Evolutionary conservation across 257 asterid species (phyloP).

Genomic region (Lycium barbarum): DNA sequence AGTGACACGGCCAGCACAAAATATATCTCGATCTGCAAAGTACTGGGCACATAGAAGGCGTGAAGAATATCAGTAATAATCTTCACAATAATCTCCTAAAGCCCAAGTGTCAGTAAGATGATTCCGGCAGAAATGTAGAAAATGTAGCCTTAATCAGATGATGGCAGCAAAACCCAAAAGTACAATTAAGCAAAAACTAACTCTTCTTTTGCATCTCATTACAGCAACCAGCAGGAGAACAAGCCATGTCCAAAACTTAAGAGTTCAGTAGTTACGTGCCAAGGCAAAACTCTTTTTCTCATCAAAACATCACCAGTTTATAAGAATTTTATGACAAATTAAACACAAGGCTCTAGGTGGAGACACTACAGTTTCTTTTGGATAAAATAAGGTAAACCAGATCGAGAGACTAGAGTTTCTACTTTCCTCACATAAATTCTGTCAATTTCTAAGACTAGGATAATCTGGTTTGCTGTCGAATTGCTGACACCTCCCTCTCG

Average conservation of each 20-base stretch:
- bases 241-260: not conserved
- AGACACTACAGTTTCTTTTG: not conserved
- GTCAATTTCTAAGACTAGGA: slow-evolving; percentile 13
- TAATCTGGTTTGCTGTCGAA: not conserved
- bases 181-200: not conserved
- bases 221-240: not conserved
- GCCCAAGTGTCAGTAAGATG: not conserved
- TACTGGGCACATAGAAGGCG: slow-evolving; percentile 55
- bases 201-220: not conserved
- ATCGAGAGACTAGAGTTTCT: not conserved
- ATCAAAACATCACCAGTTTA: not conserved
- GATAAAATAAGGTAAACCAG: slow-evolving; percentile 11
- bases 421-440: not conserved
- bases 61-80: slow-evolving; percentile 18
- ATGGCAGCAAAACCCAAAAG: not conserved
- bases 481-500: not conserved
- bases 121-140: not conserved
- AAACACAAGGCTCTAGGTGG: not conserved
- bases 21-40: slow-evolving; percentile 93
- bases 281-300: not conserved
- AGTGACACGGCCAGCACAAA: slow-evolving; percentile 95
- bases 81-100: not conserved
- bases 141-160: not conserved
- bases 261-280: not conserved
- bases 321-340: not conserved